These are phyloP conservation scores for Alternaria brassicicola DNA, from an alignment of 2,329 filamentous ascomycete species.

Conservation along the genomic window DNA sequence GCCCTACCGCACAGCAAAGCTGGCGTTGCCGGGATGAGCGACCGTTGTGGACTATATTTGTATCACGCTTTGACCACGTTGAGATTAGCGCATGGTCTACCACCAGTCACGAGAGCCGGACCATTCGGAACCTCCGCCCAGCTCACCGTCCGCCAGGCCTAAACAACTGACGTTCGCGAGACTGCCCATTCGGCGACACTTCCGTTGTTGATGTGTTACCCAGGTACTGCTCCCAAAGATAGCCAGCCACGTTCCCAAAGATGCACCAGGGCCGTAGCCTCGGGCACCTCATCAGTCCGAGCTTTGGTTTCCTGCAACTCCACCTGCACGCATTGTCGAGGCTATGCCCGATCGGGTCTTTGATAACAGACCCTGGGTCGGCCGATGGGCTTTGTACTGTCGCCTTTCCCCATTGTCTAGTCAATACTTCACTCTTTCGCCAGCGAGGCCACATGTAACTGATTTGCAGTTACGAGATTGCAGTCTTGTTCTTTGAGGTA, in stretches of 20 bases:
- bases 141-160: constrained; percentile 6
- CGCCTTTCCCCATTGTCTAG: constrained; percentile 12
- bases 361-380: constrained; percentile 20
- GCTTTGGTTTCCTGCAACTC: background rate
- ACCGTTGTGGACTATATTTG: constrained; percentile 20
- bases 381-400: background rate
- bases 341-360: constrained; percentile 18
- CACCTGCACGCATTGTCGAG: background rate
- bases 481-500: constrained; percentile 19
- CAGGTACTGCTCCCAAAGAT: background rate
- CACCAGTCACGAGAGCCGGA: background rate
- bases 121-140: constrained; percentile 13
- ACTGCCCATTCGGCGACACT: constrained; percentile 13
- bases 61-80: constrained; percentile 4
- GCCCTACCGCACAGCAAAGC: constrained; percentile 25
- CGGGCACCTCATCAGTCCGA: background rate
- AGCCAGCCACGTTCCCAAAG: constrained; percentile 15
- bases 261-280: constrained; percentile 7
- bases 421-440: constrained; percentile 12
- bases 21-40: constrained; percentile 22
- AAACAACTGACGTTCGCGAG: constrained; percentile 5
- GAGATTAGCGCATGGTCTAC: constrained; percentile 3
- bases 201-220: constrained; percentile 7
- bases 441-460: constrained; percentile 28
- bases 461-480: constrained; percentile 30